Conservation (phyloP, 2,329 filamentous ascomycete species). For the Colletotrichum cordylinicola region DNA sequence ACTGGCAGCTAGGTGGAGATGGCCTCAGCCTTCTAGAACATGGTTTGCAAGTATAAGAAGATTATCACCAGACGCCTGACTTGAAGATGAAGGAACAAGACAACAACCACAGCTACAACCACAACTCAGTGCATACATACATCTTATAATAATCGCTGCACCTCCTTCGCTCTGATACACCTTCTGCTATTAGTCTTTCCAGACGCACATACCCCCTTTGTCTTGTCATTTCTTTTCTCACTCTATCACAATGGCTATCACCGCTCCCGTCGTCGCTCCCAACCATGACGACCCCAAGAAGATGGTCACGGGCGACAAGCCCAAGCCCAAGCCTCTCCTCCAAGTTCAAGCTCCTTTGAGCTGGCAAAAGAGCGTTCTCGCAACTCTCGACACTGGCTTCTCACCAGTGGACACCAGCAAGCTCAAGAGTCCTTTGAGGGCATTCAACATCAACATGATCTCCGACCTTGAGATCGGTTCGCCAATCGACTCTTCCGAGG, state of each 20-base stretch:
- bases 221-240: not conserved
- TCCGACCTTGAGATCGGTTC: conserved; percentile 17
- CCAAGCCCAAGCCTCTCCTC: conserved; percentile 1
- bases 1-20: not conserved
- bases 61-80: not conserved
- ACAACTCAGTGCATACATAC: not conserved
- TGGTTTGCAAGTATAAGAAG: conserved; percentile 7
- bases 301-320: not conserved
- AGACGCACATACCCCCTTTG: not conserved
- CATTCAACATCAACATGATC: conserved; percentile 1
- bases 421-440: conserved; percentile 8
- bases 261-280: not conserved
- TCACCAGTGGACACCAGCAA: conserved; percentile 4
- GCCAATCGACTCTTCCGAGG: conserved; percentile 9
- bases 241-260: conserved; percentile 9
- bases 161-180: not conserved
- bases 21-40: not conserved
- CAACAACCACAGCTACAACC: not conserved
- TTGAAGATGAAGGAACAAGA: not conserved
- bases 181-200: not conserved
- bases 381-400: conserved; percentile 7
- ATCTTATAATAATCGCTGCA: not conserved
- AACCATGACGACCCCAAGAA: not conserved
- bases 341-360: not conserved
- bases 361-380: not conserved